Base-by-base conservation (phyloP, 2,329 filamentous ascomycete species). In the Escovopsis sp. region DNA sequence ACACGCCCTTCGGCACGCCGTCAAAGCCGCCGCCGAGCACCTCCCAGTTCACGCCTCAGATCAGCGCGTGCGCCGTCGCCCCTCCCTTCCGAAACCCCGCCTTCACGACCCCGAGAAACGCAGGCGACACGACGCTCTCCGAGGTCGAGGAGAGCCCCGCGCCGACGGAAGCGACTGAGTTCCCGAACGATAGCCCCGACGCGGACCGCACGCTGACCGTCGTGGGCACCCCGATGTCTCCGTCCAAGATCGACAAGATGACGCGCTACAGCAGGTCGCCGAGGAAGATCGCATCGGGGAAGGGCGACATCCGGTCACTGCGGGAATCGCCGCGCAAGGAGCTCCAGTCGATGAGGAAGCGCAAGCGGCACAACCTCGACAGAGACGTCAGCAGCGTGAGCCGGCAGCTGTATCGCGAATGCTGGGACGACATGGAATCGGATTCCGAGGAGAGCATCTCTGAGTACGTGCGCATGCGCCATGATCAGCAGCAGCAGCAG, bases 81-180 rank as follows among this genome's bases (percentile, higher is more conserved):
- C 63, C 72, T 12, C 63, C 68, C 1, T 80, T 80, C 47, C 71
- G 76, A 16, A 80, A 80, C 48, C 72, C 76, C 1, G 70, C 75
- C 3, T 81, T 81, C 48, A 78, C 71, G 2, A 81, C 76, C 0
- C 76, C 76, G 1, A 70, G 76, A 39, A 73, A 70, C 44, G 63
- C 72, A 45, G 73, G 79, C 31, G 65, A 72, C 30, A 60, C 68
- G 13, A 53, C 64, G 3, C 58, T 72, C 39, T 75, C 74, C 4
- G 74, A 78, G 51, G 60, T 63, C 35, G 76, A 81, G 46, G 71
- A 73, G 14, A 80, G 76, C 47, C 76, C 76, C 14, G 72, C 70
- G 24, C 59, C 63, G 52, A 76, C 72, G 36, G 76, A 79, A 49
- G 62, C 56, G 34, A 77, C 75, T 0, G 73, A 74, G 39, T 58